Conservation (phyloP, 371 early-diverging fungal genomes). For the Zancudomyces culisetae region DNA sequence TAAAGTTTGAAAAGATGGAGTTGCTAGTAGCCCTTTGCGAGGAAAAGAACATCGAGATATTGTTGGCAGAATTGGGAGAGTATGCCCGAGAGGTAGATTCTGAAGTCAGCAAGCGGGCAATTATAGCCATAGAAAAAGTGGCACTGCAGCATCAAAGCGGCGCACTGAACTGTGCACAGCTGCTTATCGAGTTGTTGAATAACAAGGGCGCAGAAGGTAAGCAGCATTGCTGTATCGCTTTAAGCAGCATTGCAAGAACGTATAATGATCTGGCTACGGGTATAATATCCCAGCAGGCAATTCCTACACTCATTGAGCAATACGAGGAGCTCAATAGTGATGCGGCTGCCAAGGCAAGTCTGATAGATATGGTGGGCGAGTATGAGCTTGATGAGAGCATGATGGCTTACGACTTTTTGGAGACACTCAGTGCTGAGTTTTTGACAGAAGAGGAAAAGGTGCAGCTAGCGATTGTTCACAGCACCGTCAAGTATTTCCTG, state of each 20-base stretch:
- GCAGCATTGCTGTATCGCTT: background rate
- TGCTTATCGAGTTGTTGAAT: conserved; percentile 73
- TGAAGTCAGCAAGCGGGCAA: conserved; percentile 83
- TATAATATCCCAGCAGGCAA: conserved; percentile 80
- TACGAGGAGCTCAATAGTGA: background rate
- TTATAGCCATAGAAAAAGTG: conserved; percentile 78
- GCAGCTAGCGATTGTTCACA: conserved; percentile 71
- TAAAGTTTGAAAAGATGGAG: conserved; percentile 82
- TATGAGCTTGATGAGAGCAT: conserved; percentile 72
- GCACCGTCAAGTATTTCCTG: conserved; percentile 78
- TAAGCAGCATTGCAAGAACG: background rate
- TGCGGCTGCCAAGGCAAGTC: conserved; percentile 64
- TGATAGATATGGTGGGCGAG: conserved; percentile 95
- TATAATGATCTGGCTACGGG: conserved; percentile 85
- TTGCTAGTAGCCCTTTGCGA: conserved; percentile 67
- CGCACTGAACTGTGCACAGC: conserved; percentile 70
- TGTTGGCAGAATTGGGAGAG: conserved; percentile 81
- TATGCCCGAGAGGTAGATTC: conserved; percentile 92
- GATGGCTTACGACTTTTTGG: conserved; percentile 61
- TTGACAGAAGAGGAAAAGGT: conserved; percentile 43
- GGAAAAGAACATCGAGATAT: conserved; percentile 57
- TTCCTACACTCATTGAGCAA: conserved; percentile 27
- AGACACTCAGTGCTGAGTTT: conserved; percentile 43
- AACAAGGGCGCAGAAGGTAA: conserved; percentile 26
- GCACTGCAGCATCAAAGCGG: conserved; percentile 81